phyloP scores from a whole-genome alignment of 2,329 filamentous ascomycete species.

The Ilyonectria destructans region DNA sequence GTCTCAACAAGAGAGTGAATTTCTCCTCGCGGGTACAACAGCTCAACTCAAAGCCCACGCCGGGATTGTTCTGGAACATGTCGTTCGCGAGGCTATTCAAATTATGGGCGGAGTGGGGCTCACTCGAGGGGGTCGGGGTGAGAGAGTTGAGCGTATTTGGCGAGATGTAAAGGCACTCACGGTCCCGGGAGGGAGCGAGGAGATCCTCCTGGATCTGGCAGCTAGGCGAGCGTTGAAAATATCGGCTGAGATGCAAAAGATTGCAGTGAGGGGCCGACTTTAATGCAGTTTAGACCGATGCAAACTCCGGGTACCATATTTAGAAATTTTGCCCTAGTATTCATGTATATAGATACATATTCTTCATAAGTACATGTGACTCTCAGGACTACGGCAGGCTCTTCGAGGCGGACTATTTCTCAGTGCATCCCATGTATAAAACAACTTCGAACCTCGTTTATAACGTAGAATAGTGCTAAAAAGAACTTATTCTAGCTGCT shows the following conservation, averaged over 20 bases:
- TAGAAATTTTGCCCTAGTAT: background rate
- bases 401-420: too few relatives aligned
- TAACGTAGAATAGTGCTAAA: too few relatives aligned
- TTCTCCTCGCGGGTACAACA: constrained; percentile 25
- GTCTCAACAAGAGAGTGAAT: constrained; percentile 10
- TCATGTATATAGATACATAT: too few relatives aligned
- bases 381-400: too few relatives aligned
- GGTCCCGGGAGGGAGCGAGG: constrained; percentile 27
- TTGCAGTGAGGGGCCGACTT: background rate
- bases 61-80: constrained; percentile 20
- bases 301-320: background rate
- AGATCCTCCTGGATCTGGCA: constrained; percentile 26
- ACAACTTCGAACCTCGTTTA: too few relatives aligned
- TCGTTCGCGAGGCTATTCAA: constrained; percentile 24
- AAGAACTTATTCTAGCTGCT: too few relatives aligned
- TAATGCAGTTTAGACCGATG: background rate
- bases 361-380: too few relatives aligned
- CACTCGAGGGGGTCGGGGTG: constrained; percentile 22
- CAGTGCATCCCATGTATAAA: too few relatives aligned
- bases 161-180: constrained; percentile 30
- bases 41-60: constrained; percentile 25
- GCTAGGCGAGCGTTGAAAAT: constrained; percentile 24
- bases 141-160: constrained; percentile 26
- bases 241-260: background rate
- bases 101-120: constrained; percentile 25